Percentiles rank a stretch among this genome's conserved stretches.
These are phyloP conservation scores for Aureobasidium lini DNA, from an alignment of 2,329 filamentous ascomycete genomes.

Conservation along the genomic window DNA sequence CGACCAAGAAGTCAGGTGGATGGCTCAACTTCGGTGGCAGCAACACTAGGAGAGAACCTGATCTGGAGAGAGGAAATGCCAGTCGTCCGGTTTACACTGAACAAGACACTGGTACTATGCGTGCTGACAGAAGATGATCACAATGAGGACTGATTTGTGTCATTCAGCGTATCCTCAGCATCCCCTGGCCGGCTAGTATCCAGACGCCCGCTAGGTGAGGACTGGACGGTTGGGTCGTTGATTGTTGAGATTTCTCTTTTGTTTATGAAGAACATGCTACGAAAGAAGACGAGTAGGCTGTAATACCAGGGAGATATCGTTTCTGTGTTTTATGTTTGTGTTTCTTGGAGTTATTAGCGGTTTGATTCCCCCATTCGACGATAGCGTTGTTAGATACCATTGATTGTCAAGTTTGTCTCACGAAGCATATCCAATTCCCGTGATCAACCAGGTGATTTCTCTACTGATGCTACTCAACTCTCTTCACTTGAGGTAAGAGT, in stretches of 20 bases:
- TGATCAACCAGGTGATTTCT: too few relatives aligned
- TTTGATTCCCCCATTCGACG: not conserved
- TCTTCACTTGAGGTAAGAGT: too few relatives aligned
- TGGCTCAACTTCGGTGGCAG: conserved; percentile 12
- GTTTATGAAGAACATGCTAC: not conserved
- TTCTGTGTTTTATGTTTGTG: not conserved
- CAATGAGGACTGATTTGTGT: not conserved
- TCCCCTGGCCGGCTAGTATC: too few relatives aligned
- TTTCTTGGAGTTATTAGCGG: not conserved
- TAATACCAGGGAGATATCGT: not conserved
- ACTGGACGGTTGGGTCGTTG: too few relatives aligned
- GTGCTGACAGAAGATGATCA: not conserved
- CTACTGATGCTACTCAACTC: too few relatives aligned
- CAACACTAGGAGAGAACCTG: conserved; percentile 7
- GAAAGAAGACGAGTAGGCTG: not conserved
- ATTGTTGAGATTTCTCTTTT: too few relatives aligned
- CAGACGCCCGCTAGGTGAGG: too few relatives aligned
- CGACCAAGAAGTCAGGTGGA: conserved; percentile 6
- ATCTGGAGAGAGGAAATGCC: conserved; percentile 13
- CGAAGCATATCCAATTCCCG: too few relatives aligned
- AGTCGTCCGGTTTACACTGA: not conserved
- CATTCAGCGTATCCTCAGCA: too few relatives aligned
- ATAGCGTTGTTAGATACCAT: conserved; percentile 4
- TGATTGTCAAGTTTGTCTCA: not conserved
- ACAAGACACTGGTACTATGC: conserved; percentile 11